A percentile compares a stretch with the other conserved stretches of the same genome.
Conservation (phyloP, 2,329 filamentous ascomycete species). For the Neonectria hederae region DNA sequence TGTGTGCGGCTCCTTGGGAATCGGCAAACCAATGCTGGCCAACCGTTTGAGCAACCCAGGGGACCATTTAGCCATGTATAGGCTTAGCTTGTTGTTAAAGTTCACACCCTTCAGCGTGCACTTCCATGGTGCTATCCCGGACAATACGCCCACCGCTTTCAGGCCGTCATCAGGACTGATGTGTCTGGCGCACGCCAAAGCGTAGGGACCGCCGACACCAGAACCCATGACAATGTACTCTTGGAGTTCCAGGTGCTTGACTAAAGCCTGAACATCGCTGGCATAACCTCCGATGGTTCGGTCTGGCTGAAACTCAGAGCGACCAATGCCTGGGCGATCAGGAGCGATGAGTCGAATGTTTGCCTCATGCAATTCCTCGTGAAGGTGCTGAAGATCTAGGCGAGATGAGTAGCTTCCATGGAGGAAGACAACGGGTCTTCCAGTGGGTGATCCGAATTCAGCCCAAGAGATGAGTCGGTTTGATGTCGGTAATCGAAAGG, state of each 20-base stretch:
- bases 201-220: constrained; percentile 26
- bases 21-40: constrained; percentile 1
- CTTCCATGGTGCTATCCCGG: constrained; percentile 14
- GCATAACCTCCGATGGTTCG: constrained; percentile 22
- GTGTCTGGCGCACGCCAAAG: constrained; percentile 19
- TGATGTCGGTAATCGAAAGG: constrained; percentile 18
- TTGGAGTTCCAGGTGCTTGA: constrained; percentile 10
- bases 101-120: constrained; percentile 14
- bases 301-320: constrained; percentile 11
- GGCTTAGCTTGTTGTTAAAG: constrained; percentile 9
- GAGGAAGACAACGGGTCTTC: constrained; percentile 19
- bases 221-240: constrained; percentile 18
- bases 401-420: constrained; percentile 21
- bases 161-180: constrained; percentile 17
- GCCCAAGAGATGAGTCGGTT: constrained; percentile 27
- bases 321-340: constrained; percentile 17
- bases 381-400: constrained; percentile 20
- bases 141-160: constrained; percentile 13
- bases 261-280: constrained; percentile 11
- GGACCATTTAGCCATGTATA: constrained; percentile 16
- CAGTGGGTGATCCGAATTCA: constrained; percentile 12
- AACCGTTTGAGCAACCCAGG: constrained; percentile 16
- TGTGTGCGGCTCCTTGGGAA: neutral
- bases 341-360: constrained; percentile 22
- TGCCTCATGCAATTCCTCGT: constrained; percentile 4